Base-by-base conservation (phyloP, 495 filamentous ascomycete genomes). In the Aspergillus leporis region DNA sequence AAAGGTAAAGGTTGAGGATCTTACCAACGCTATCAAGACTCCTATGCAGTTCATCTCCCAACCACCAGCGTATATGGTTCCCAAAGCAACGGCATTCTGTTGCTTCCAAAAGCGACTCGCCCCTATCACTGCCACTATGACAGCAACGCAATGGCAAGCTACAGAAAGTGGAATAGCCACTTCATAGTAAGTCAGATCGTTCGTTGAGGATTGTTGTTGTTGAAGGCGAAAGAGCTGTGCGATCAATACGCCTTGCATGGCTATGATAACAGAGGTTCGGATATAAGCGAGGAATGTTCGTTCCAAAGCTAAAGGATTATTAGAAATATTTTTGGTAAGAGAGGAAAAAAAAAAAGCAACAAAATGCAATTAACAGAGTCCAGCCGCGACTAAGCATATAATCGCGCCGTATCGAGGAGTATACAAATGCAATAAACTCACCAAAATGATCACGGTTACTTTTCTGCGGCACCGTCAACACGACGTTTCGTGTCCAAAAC, bases 231-330 rank as follows among this genome's bases (percentile, higher is more conserved):
- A 89, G 6, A 92, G 81, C 66, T 93, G 89, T 0, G 89, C 84
- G 38, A 88, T 77, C 23, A 86, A 64, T 6, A 87, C 83, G 45
- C 86, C 84, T 52, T 86, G 75, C 72, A 92, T 87, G 5, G 89
- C 82, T 22, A 93, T 74, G 7, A 83, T 75, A 23, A 89, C 70
- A 0, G 88, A 89, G 8, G 89, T 92, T 51, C 90, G 86, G 43
- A 91, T 78, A 71, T 92, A 93, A 51, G 80, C 85, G 46, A 93
- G 84, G 68, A 89, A 93, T 34, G 89, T 94, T 57, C 89, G 78
- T 72, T 94, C 89, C 25, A 91, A 79, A 30, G 90, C 91, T 31
- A 22, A 23, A 18, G 8, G n/a, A n/a, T n/a, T 2, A n/a, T n/a
- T 23, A 38, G 45, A 21, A n/a, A 47, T 3, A 28, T 28, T 28